Percentiles rank a stretch among this genome's conserved stretches.
Conservation (phyloP, 1,139 yeast species). For the Yamadazyma conglobata region DNA sequence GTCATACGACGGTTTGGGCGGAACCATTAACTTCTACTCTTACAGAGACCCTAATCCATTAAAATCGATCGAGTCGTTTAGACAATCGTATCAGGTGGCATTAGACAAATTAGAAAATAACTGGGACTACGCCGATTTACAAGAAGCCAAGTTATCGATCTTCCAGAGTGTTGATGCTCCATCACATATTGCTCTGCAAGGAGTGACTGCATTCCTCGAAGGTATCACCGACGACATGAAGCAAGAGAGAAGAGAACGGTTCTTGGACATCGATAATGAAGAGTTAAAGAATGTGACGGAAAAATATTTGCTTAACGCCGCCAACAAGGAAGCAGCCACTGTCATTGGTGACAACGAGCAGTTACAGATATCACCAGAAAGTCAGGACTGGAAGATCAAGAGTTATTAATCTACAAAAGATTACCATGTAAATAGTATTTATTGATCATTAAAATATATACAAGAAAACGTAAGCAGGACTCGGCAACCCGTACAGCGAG, state of each 20-base stretch:
- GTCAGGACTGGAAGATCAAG: conserved; percentile 30
- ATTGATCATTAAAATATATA: conserved; percentile 1
- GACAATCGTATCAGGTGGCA: conserved; percentile 56
- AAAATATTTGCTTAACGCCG: conserved; percentile 45
- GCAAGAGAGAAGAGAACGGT: conserved; percentile 71
- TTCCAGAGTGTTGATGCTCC: conserved; percentile 95
- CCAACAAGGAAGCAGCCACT: conserved; percentile 30
- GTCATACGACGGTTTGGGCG: conserved; percentile 75
- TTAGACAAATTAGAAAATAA: conserved; percentile 40
- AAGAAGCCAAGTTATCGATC: conserved; percentile 84
- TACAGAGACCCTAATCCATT: conserved; percentile 91
- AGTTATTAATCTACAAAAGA: conserved; percentile 9
- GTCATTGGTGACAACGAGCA: conserved; percentile 51
- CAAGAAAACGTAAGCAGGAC: too few relatives aligned
- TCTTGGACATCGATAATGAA: conserved; percentile 58
- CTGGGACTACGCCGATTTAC: conserved; percentile 60
- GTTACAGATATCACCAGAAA: conserved; percentile 21
- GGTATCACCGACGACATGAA: conserved; percentile 77
- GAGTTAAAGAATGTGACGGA: conserved; percentile 66
- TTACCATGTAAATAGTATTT: conserved; percentile 7
- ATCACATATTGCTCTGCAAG: conserved; percentile 74
- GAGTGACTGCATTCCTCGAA: conserved; percentile 59
- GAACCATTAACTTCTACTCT: conserved; percentile 77
- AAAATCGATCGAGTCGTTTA: conserved; percentile 62
- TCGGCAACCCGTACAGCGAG: too few relatives aligned